A percentile compares a stretch with the other conserved stretches of the same genome.
These are phyloP conservation scores for Fusarium sarcochroum DNA, from an alignment of 2,329 filamentous ascomycete species.

Conservation along the genomic window DNA sequence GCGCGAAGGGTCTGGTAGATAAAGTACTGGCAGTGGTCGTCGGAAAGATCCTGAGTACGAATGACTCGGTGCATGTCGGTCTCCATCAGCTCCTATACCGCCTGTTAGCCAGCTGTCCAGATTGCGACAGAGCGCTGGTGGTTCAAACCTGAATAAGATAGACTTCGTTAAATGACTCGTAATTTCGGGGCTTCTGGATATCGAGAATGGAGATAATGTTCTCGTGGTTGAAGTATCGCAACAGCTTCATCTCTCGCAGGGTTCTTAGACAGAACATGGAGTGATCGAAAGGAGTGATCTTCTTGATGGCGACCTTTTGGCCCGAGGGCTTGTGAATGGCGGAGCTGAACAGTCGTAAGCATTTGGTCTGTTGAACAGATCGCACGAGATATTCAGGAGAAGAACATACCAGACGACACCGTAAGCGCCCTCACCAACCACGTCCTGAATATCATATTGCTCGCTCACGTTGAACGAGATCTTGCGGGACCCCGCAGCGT, in stretches of 20 bases:
- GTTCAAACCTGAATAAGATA: slow-evolving; percentile 92
- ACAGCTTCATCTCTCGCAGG: slow-evolving; percentile 97
- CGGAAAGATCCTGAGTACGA: slow-evolving; percentile 96
- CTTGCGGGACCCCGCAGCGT: slow-evolving; percentile 80
- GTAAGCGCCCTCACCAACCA: slow-evolving; percentile 98
- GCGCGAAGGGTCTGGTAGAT: slow-evolving; percentile 99
- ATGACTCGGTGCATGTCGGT: slow-evolving; percentile 99
- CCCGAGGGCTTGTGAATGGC: slow-evolving; percentile 97
- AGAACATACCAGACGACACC: slow-evolving; percentile 91
- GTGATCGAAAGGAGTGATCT: slow-evolving; percentile 99
- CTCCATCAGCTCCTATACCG: slow-evolving; percentile 91
- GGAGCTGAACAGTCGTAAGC: slow-evolving; percentile 70
- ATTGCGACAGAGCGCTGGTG: slow-evolving; percentile 5
- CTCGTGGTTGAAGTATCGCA: slow-evolving; percentile 99
- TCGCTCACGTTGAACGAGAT: slow-evolving; percentile 99
- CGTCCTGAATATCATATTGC: slow-evolving; percentile 99
- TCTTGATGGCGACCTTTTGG: slow-evolving; percentile 99
- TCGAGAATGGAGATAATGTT: slow-evolving; percentile 99
- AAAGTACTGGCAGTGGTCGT: slow-evolving; percentile 99
- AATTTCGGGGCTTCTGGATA: slow-evolving; percentile 97
- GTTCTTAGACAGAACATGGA: slow-evolving; percentile 99
- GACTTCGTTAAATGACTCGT: slow-evolving; percentile 96
- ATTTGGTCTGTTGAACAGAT: not conserved
- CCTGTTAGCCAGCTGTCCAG: slow-evolving; percentile 21
- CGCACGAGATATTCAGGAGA: slow-evolving; percentile 1